Evolutionary conservation across 2,329 filamentous ascomycete genomes (phyloP).

Genomic region (Aspergillus fischeri): DNA sequence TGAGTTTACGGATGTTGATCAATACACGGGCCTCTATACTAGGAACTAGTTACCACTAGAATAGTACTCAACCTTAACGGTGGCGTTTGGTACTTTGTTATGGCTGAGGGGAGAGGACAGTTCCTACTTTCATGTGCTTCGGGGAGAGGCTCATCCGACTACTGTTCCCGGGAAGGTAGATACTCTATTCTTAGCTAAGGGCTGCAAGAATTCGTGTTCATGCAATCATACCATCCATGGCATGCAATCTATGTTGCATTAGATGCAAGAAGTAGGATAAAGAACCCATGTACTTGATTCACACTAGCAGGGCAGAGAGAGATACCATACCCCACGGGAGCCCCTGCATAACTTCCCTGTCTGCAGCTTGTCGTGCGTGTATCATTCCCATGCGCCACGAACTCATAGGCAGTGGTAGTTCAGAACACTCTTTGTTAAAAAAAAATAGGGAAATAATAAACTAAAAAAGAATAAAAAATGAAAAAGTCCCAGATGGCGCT

Average conservation of each 20-base stretch:
- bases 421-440: not conserved
- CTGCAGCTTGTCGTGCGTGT: not conserved
- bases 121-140: not conserved
- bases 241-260: not conserved
- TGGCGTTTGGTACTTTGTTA: not conserved
- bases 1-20: not conserved
- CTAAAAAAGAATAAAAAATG: no score
- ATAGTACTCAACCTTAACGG: not conserved
- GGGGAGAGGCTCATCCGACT: not conserved
- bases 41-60: not conserved
- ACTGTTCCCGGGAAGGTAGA: not conserved
- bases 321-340: not conserved
- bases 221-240: not conserved
- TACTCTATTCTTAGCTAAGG: not conserved
- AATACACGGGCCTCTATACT: not conserved
- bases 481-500: not conserved
- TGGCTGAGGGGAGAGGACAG: not conserved
- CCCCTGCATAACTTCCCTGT: not conserved
- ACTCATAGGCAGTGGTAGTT: no score
- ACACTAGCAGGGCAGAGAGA: not conserved
- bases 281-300: not conserved
- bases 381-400: no score
- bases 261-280: not conserved
- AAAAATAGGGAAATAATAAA: not conserved
- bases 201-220: not conserved